phyloP scores from a whole-genome alignment of 2,329 filamentous ascomycete species.

The Cytospora leucostoma region DNA sequence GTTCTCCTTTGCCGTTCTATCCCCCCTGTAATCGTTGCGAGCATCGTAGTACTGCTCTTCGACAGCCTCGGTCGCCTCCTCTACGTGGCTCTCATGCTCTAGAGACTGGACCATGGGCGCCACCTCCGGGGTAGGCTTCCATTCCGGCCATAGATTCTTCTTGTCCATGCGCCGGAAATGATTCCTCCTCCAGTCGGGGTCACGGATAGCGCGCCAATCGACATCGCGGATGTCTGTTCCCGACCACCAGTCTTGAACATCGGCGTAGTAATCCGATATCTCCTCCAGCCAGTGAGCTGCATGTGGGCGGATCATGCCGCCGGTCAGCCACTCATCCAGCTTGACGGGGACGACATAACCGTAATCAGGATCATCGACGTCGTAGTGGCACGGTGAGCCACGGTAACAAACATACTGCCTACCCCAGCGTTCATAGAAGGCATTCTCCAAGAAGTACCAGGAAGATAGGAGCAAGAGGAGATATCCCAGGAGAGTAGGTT shows the following conservation, averaged over 20 bases:
- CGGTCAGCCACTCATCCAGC: slow-evolving; percentile 61
- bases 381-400: slow-evolving; percentile 43
- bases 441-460: slow-evolving; percentile 59
- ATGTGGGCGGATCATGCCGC: slow-evolving; percentile 49
- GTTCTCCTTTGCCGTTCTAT: slow-evolving; percentile 32
- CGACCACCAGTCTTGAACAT: slow-evolving; percentile 48
- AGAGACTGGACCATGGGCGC: slow-evolving; percentile 48
- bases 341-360: slow-evolving; percentile 63
- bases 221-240: slow-evolving; percentile 44
- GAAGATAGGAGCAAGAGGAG: slow-evolving; percentile 45
- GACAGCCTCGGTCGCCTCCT: slow-evolving; percentile 43
- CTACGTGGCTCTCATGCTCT: slow-evolving; percentile 43
- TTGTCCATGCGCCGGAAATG: slow-evolving; percentile 52
- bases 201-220: slow-evolving; percentile 41
- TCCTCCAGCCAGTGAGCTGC: slow-evolving; percentile 45
- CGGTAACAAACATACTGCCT: slow-evolving; percentile 53
- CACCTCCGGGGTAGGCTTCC: slow-evolving; percentile 44
- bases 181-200: slow-evolving; percentile 45
- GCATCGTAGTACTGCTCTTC: slow-evolving; percentile 44
- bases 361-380: slow-evolving; percentile 56
- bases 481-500: slow-evolving; percentile 51
- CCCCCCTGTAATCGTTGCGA: slow-evolving; percentile 41
- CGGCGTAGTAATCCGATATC: slow-evolving; percentile 49
- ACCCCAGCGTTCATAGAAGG: slow-evolving; percentile 53
- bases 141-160: slow-evolving; percentile 42